Evolutionary conservation across 345 rosid genomes (phyloP), one percentile per base, ranked within the genome.

Genomic region (Heritiera fomes): DNA sequence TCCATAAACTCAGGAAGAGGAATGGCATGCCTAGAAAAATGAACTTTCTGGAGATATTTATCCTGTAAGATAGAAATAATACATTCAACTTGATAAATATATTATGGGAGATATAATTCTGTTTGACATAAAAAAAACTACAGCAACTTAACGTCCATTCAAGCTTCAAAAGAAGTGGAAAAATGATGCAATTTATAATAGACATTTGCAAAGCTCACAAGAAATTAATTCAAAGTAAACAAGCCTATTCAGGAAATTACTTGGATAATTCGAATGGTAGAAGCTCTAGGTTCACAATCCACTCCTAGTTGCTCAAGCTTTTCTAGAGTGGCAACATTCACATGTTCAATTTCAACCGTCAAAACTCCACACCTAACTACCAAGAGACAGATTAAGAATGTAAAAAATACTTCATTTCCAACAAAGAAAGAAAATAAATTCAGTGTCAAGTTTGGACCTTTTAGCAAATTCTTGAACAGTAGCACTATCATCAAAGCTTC

Each of bases 321-420:
- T 85, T 97, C 94, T 70, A 97, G 53, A 8, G 98, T 91, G 78
- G 89, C 92, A 79, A 84, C 98, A 77, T 97, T 91, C 67, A 97
- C 97, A 85, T 97, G 99, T 80, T 97, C 99, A 78, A 97, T 94
- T 87, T 94, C 98, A 32, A 94, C 85, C 0, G 98, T 97, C 90
- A 97, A 85, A 20, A 92, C 92, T 82, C 88, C 96, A 87, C 98
- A 94, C 85, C 99, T 96, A 87, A 76, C 85, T 68, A 85, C 77
- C 88, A 79, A 83, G 38, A 78, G 70, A 46, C 45, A 75, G 74
- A 78, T 77, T 52, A 69, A 14, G 63, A 74, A 80, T 53, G 68
- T 10, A 41, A 41, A 82, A 23, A 79, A 75, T 3, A 38, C 73
- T 72, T 60, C 23, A 76, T 58, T 71, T 75, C 43, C n/a, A 77